Conservation (phyloP, 2,329 filamentous ascomycete genomes). For the Paramyrothecium sp. region DNA sequence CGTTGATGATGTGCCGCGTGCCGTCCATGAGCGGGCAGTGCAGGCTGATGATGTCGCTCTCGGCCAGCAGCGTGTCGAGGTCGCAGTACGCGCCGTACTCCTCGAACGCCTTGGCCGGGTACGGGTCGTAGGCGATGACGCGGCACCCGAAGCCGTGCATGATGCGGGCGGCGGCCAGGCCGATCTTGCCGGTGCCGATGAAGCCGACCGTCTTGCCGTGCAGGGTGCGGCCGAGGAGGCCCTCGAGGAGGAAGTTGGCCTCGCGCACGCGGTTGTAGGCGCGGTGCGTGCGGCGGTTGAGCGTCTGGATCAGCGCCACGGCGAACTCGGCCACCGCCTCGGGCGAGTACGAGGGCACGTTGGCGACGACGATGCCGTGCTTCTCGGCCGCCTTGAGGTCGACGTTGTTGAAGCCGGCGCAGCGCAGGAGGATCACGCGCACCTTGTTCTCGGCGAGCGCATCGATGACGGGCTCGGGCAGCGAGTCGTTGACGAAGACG, state of each 20-base stretch:
- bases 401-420: conserved; percentile 68
- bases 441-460: conserved; percentile 49
- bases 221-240: conserved; percentile 60
- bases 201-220: conserved; percentile 66
- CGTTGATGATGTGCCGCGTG: conserved; percentile 62
- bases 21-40: conserved; percentile 63
- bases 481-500: conserved; percentile 66
- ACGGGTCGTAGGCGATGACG: conserved; percentile 61
- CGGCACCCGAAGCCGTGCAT: conserved; percentile 64
- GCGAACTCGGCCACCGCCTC: conserved; percentile 70
- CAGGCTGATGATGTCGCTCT: conserved; percentile 61
- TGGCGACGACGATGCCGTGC: conserved; percentile 60
- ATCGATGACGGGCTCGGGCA: conserved; percentile 49
- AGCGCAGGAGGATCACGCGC: conserved; percentile 61
- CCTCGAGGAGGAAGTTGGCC: conserved; percentile 66
- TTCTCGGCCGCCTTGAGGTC: conserved; percentile 54
- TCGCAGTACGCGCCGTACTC: conserved; percentile 49
- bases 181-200: conserved; percentile 65
- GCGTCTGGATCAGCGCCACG: conserved; percentile 64
- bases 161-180: conserved; percentile 59
- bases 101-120: conserved; percentile 45
- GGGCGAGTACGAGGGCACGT: conserved; percentile 67
- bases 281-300: conserved; percentile 66
- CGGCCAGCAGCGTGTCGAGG: conserved; percentile 52
- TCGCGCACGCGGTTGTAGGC: conserved; percentile 68